phyloP scores from a whole-genome alignment of 176 grass and related monocot genomes.

The Puccinellia tenuiflora region DNA sequence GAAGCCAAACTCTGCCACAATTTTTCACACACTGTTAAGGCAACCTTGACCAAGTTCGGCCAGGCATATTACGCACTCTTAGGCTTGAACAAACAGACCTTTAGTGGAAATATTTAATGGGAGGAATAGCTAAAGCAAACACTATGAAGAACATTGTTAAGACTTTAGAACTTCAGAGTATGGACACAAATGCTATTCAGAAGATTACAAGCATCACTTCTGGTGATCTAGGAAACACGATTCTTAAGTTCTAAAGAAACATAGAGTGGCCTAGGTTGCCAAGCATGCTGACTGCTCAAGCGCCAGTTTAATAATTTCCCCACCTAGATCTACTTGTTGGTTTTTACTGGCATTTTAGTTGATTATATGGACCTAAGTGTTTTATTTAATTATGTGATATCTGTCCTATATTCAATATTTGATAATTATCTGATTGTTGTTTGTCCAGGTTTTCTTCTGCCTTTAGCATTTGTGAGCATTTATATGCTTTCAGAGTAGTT shows the following conservation, averaged over 20 bases:
- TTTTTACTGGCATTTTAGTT: slow-evolving; percentile 1
- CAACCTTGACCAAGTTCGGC: neutral
- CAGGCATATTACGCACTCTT: neutral
- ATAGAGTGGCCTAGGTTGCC: neutral
- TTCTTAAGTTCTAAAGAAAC: neutral
- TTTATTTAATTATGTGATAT: slow-evolving; percentile 8
- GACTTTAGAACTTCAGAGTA: neutral
- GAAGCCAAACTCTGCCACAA: neutral
- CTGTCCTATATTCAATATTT: neutral
- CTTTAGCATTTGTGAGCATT: neutral
- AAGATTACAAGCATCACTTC: neutral
- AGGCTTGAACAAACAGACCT: neutral
- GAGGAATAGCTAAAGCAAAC: neutral
- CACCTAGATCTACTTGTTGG: neutral
- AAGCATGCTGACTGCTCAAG: slow-evolving; percentile 4
- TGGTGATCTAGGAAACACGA: neutral
- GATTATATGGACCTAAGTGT: neutral
- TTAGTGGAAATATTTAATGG: neutral
- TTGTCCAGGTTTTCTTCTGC: neutral
- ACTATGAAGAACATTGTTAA: neutral
- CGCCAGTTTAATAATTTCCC: neutral
- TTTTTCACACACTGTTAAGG: neutral
- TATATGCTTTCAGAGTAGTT: neutral
- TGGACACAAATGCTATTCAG: neutral
- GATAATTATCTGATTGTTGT: neutral